Evolutionary conservation across 805 yeast genomes (phyloP), one percentile per base, ranked within the genome.

Genomic region (Kodamaea restingae): DNA sequence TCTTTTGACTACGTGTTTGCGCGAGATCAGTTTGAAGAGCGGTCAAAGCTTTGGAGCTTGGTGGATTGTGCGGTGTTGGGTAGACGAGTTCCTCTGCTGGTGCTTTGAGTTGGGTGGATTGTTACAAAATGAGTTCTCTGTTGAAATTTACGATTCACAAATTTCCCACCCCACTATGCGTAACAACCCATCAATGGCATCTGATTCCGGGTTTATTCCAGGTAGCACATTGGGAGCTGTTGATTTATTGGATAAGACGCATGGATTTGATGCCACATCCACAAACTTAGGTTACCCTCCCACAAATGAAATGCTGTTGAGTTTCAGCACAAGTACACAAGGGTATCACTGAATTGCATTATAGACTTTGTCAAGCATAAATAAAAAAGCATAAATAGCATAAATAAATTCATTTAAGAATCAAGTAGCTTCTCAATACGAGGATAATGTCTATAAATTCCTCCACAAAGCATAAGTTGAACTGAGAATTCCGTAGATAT

Each of bases 51-150:
- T 84, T 54, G 80, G 79, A 7, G 75, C 79, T 2, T 84, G 91
- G 91, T 83, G 88, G 87, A 70, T 77, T 32, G 66, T 82, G 2
- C 66, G 84, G 40, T 79, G 88, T 54, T 84, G 91, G 88, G 64
- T 80, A 5, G 87, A 81, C 51, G 91, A 84, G 51, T 83, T 77
- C 71, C 63, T 82, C 44, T 71, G 71, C 2, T 81, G 87, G 79
- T 61, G 74, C 41, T 80, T 81, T 18, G 88, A 82, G 51, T 58
- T 78, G 11, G 81, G 82, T 4, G 81, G 81, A 0, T 73, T 72
- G 44, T 54, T 77, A 17, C 57, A 59, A 27, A 56, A 52, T 12
- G 67, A 61, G 27, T 56, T 60, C 40, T 31, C 33, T 28, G 39
- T 29, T 14, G 31, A 27, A 12, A 17, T 10, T 9, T 14, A 27